Conservation (phyloP, 2,329 filamentous ascomycete genomes). For the Drechslera avenae region DNA sequence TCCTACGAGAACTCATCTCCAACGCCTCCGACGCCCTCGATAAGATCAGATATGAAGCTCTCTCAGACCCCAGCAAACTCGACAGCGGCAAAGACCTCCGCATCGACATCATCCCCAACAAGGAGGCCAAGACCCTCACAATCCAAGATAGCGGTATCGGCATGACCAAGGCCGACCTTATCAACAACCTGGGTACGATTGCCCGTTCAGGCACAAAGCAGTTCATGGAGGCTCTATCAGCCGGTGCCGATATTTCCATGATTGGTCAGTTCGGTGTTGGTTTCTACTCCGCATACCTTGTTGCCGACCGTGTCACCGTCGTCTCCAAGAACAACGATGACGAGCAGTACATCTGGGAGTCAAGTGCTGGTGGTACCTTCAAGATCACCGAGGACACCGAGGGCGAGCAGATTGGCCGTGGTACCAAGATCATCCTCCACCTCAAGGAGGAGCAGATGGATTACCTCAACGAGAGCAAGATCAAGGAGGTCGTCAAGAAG, state of each 20-base stretch:
- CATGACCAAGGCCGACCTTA: constrained; percentile 99
- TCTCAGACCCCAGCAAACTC: constrained; percentile 96
- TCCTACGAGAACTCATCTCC: constrained; percentile 97
- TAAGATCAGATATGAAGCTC: constrained; percentile 99
- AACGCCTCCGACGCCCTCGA: constrained; percentile 98
- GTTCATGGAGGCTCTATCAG: constrained; percentile 99
- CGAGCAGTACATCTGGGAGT: constrained; percentile 99
- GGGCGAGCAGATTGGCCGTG: constrained; percentile 87
- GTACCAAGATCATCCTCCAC: constrained; percentile 97
- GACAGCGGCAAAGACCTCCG: constrained; percentile 97
- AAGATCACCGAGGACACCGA: constrained; percentile 88
- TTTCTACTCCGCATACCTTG: constrained; percentile 99
- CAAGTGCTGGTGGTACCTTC: constrained; percentile 95
- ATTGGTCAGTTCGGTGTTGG: constrained; percentile 99
- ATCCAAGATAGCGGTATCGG: constrained; percentile 98
- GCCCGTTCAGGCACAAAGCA: constrained; percentile 99
- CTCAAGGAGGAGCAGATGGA: constrained; percentile 99
- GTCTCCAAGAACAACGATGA: constrained; percentile 99
- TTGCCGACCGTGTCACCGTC: constrained; percentile 94
- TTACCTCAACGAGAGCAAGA: constrained; percentile 97
- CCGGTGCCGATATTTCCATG: constrained; percentile 99
- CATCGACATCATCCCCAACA: constrained; percentile 98
- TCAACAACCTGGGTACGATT: constrained; percentile 99
- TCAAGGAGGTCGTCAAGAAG: constrained; percentile 99
- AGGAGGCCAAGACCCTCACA: constrained; percentile 96